Percentiles rank a stretch among this genome's conserved stretches.
These are phyloP conservation scores for Yarrowia sp. DNA, from an alignment of 805 yeast genomes.

Conservation along the genomic window DNA sequence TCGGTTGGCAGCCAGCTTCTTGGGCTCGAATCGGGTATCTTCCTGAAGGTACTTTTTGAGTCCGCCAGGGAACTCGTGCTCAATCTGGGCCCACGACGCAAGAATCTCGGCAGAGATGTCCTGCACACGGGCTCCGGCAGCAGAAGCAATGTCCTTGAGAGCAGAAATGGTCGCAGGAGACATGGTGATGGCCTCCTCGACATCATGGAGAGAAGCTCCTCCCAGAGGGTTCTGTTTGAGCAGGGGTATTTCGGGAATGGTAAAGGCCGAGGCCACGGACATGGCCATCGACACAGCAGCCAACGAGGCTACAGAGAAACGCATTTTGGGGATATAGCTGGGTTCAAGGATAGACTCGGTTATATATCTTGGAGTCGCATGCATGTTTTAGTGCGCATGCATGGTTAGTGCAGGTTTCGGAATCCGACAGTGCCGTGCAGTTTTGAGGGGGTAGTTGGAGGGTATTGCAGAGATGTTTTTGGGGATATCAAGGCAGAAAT, in stretches of 20 bases:
- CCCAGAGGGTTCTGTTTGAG: conserved; percentile 19
- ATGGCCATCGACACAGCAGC: conserved; percentile 1
- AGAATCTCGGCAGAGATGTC: conserved; percentile 30
- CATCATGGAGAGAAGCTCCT: background rate
- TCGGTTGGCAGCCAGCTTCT: conserved; percentile 20
- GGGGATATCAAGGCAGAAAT: background rate
- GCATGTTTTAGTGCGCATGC: conserved; percentile 2
- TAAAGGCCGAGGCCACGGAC: conserved; percentile 9
- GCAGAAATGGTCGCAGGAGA: conserved; percentile 9
- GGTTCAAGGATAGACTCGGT: background rate
- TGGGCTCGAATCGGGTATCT: conserved; percentile 27
- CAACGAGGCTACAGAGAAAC: conserved; percentile 4
- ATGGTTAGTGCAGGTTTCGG: conserved; percentile 7
- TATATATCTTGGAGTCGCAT: background rate
- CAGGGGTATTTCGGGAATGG: conserved; percentile 22
- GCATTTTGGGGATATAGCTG: background rate
- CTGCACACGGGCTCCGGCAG: conserved; percentile 12
- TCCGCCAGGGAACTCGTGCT: conserved; percentile 24
- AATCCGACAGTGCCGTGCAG: conserved; percentile 15
- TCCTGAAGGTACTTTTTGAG: background rate
- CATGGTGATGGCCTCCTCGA: conserved; percentile 7
- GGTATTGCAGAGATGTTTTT: too few relatives aligned
- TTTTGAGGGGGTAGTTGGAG: too few relatives aligned
- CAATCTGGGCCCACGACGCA: conserved; percentile 23
- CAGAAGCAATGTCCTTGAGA: conserved; percentile 28